Base-by-base conservation (phyloP, 371 early-diverging fungal genomes). In the Circinella minor region DNA sequence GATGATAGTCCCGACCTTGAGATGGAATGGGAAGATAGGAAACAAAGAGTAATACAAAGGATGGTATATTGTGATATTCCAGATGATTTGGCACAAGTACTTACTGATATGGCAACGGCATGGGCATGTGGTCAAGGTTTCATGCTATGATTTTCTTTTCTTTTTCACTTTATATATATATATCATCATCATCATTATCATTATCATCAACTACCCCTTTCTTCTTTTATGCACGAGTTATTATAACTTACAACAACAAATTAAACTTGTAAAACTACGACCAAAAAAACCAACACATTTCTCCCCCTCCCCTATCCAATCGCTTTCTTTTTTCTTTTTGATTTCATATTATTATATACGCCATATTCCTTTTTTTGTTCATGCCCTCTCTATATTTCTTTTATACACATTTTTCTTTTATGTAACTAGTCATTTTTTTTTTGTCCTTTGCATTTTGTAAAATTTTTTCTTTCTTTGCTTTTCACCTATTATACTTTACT, bases 51-150 rank as follows among this genome's bases (percentile, higher is more conserved):
- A 13, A 60, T 78, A 38, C 57, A 75, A 38, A 70, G 71, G 14
- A 76, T 80, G 48, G 74, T 82, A n/a, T 65, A 71, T 17, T 80
- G 80, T 61, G 76, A 80, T 59, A 74, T 82, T 11, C 74, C 80
- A 20, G 79, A 82, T 48, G 66, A 72, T 17, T 13, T 78, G n/a
- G 75, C 77, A 1, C 66, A 77, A 46, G 43, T 72, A 4, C 38
- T 82, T 4, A 73, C 70, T 27, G 65, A 73, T 20, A 48, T 77
- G 63, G 78, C 79, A 1, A 55, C 68, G 14, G 43, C 71, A 5
- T 82, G 83, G 83, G 82, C 82, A 0, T 67, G 72, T 4, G 61
- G 66, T 46, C 80, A 80, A 77, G 80, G 78, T 14, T 68, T 62
- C 15, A 68, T 54, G 49, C 68, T 68, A 37, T 68, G 34, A 61